Evolutionary conservation across 208 protist species (phyloP).

Genomic region (Leishmania amazonensis): DNA sequence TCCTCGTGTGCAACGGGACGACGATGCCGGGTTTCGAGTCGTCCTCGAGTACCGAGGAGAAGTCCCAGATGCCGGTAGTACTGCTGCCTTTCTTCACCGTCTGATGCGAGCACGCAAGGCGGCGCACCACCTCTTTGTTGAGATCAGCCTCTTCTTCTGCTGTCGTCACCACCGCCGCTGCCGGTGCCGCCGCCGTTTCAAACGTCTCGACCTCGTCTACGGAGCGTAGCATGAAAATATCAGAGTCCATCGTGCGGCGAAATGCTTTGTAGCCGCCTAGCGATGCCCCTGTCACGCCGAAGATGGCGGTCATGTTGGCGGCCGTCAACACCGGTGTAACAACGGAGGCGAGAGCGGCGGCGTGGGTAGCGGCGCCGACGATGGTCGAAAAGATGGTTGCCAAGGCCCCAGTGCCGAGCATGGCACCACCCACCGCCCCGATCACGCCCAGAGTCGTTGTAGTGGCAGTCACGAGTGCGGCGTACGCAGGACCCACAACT

Average conservation of each 20-base stretch:
- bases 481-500: conserved; percentile 64
- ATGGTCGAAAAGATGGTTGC: conserved; percentile 53
- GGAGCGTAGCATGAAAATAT: conserved; percentile 67
- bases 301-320: conserved; percentile 71
- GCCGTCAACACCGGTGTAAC: conserved; percentile 71
- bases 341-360: conserved; percentile 58
- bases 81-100: conserved; percentile 15
- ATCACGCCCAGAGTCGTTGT: conserved; percentile 57
- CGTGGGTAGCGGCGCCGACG: conserved; percentile 71
- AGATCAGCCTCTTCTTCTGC: conserved; percentile 20
- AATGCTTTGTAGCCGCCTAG: conserved; percentile 77
- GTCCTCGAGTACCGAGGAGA: conserved; percentile 57
- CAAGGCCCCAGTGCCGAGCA: conserved; percentile 57
- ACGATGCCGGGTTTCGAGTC: conserved; percentile 50
- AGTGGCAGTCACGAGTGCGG: conserved; percentile 47
- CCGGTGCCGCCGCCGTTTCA: conserved; percentile 7
- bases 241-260: conserved; percentile 65
- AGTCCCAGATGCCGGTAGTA: conserved; percentile 20
- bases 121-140: conserved; percentile 23
- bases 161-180: background rate
- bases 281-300: conserved; percentile 68
- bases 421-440: conserved; percentile 48
- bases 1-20: conserved; percentile 63
- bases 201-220: conserved; percentile 73
- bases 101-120: conserved; percentile 24